Evolutionary conservation across 2,329 filamentous ascomycete genomes (phyloP).

Genomic region (Malbranchea cinnamomea): DNA sequence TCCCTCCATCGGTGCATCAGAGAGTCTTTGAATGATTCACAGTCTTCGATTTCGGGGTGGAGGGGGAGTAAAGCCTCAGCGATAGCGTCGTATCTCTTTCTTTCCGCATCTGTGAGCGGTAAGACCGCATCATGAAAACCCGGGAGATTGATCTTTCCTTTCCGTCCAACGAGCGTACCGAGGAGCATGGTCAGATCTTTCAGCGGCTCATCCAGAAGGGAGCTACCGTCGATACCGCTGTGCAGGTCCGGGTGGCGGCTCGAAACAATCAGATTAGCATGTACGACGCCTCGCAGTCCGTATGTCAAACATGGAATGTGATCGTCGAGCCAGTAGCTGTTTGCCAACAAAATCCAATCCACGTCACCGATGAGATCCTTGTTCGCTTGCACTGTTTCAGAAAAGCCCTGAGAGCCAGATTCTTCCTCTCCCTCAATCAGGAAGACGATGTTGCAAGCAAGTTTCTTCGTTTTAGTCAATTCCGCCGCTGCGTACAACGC

Average conservation of each 20-base stretch:
- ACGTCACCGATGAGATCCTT: conserved; percentile 77
- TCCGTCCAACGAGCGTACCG: conserved; percentile 62
- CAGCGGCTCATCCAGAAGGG: conserved; percentile 70
- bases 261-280: conserved; percentile 78
- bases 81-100: conserved; percentile 71
- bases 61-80: conserved; percentile 58
- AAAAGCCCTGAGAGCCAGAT: conserved; percentile 80
- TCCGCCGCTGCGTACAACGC: conserved; percentile 89
- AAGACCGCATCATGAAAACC: conserved; percentile 79
- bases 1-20: conserved; percentile 93
- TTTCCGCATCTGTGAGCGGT: conserved; percentile 58
- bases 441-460: conserved; percentile 83
- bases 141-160: conserved; percentile 71
- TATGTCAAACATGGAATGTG: conserved; percentile 92
- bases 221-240: conserved; percentile 90
- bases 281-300: conserved; percentile 80
- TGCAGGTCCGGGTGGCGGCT: conserved; percentile 80
- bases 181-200: conserved; percentile 80
- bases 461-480: conserved; percentile 63
- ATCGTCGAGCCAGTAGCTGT: conserved; percentile 98
- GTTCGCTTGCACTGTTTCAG: conserved; percentile 62
- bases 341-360: conserved; percentile 88
- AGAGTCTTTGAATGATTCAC: conserved; percentile 61
- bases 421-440: conserved; percentile 78
- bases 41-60: conserved; percentile 48